Conservation (phyloP, 1,139 yeast genomes). For the Suhomyces maxii region DNA sequence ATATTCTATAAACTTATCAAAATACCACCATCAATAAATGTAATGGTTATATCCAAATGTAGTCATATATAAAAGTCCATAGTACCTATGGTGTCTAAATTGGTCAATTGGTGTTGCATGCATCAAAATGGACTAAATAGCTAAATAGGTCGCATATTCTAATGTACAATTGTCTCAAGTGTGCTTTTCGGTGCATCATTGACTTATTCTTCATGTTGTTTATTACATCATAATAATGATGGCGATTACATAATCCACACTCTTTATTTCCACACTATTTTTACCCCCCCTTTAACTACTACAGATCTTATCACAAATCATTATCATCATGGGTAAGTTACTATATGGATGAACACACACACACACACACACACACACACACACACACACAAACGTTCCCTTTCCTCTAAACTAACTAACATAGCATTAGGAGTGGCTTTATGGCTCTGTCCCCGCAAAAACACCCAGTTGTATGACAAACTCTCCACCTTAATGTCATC, state of each 20-base stretch:
- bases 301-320: too few species aligned
- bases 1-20: too few species aligned
- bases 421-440: conserved; percentile 55
- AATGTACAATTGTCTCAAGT: too few species aligned
- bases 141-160: too few species aligned
- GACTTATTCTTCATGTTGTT: not conserved
- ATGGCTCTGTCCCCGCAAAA: conserved; percentile 73
- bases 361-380: too few species aligned
- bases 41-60: too few species aligned
- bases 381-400: too few species aligned
- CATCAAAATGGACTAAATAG: too few species aligned
- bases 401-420: conserved; percentile 8
- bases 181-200: not conserved
- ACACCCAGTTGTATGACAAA: conserved; percentile 56
- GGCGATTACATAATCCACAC: not conserved
- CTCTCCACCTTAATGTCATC: conserved; percentile 62
- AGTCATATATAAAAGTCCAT: too few species aligned
- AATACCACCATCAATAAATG: too few species aligned
- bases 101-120: too few species aligned
- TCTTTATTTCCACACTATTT: not conserved
- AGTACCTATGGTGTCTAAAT: too few species aligned
- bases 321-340: conserved; percentile 10
- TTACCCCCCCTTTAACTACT: not conserved
- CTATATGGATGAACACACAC: not conserved
- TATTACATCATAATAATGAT: not conserved